These are phyloP conservation scores for Coelastrella sp. DNA, from an alignment of 139 green algal genomes.

Conservation along the genomic window DNA sequence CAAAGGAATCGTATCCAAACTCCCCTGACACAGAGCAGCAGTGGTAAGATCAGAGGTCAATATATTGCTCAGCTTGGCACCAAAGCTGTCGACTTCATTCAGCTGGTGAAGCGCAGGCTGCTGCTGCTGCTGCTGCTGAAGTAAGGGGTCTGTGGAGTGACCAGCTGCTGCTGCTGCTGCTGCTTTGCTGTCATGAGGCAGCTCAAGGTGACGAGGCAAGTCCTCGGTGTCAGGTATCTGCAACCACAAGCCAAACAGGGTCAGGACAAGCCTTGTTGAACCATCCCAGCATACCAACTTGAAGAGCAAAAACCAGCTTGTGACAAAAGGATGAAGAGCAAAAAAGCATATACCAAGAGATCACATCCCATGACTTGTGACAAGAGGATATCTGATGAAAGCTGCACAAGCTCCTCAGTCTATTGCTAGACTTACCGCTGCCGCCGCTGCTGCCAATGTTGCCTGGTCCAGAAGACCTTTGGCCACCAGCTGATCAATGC, in stretches of 20 bases:
- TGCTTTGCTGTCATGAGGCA: constrained; percentile 8
- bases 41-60: constrained; percentile 70
- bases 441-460: constrained; percentile 35
- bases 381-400: too few species aligned
- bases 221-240: too few species aligned
- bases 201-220: not conserved
- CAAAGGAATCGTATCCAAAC: constrained; percentile 63
- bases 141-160: not conserved
- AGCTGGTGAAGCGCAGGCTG: too few species aligned
- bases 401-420: not conserved
- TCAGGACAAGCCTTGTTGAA: too few species aligned
- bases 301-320: not conserved
- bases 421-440: not conserved
- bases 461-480: constrained; percentile 36
- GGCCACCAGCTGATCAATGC: constrained; percentile 48
- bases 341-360: too few species aligned
- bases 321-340: too few species aligned
- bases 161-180: constrained; percentile 28
- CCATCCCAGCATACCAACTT: too few species aligned
- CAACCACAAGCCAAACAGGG: too few species aligned
- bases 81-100: constrained; percentile 81
- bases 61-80: constrained; percentile 70
- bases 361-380: too few species aligned
- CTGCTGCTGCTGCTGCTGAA: constrained; percentile 3
- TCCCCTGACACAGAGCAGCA: constrained; percentile 49